These are phyloP conservation scores for Ministeria vibrans DNA, from an alignment of 78 protist species.

Conservation along the genomic window DNA sequence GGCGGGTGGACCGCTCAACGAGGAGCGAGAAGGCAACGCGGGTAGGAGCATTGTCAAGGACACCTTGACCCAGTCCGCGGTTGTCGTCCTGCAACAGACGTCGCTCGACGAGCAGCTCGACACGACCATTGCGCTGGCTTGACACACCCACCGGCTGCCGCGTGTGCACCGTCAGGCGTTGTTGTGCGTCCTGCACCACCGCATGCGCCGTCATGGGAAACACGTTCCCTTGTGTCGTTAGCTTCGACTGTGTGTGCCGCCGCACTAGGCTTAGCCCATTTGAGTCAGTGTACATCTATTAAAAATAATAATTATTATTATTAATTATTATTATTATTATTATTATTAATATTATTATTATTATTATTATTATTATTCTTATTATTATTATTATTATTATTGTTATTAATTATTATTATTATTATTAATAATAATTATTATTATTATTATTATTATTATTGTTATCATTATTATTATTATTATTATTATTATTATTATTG, in stretches of 20 bases:
- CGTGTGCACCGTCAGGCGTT: not conserved
- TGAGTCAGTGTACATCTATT: not conserved
- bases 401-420: too few species aligned
- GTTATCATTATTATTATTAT: too few species aligned
- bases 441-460: too few species aligned
- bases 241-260: not conserved
- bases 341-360: too few species aligned
- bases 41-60: not conserved
- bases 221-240: not conserved
- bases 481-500: too few species aligned
- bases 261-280: not conserved
- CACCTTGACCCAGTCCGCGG: not conserved
- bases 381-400: too few species aligned
- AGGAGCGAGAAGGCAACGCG: not conserved
- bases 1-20: not conserved
- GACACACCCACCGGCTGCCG: not conserved
- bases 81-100: constrained; percentile 5
- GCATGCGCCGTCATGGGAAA: not conserved
- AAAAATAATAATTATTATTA: too few species aligned
- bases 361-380: too few species aligned
- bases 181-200: not conserved
- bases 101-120: not conserved
- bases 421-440: too few species aligned
- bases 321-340: too few species aligned
- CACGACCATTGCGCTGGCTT: not conserved